A percentile compares a stretch with the other conserved stretches of the same genome.
Evolutionary conservation across 2,329 filamentous ascomycete species (phyloP).

Genomic region (Cladobotryum protrusum): DNA sequence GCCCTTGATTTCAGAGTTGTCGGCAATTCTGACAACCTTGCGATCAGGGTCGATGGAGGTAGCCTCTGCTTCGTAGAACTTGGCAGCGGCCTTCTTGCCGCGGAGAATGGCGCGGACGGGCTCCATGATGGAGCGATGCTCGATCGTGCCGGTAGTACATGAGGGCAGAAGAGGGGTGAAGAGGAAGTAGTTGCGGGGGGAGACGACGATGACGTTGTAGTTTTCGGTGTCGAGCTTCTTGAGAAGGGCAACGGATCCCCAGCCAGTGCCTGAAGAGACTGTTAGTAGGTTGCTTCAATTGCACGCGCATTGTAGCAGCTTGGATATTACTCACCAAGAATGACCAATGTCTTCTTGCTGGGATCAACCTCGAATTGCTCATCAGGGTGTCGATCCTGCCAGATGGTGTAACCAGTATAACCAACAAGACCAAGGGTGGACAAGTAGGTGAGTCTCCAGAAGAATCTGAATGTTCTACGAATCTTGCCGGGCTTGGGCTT

Average conservation of each 20-base stretch:
- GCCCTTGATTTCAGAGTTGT: slow-evolving; percentile 90
- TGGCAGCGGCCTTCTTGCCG: slow-evolving; percentile 87
- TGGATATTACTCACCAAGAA: slow-evolving; percentile 62
- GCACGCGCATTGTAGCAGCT: background rate
- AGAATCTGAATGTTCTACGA: slow-evolving; percentile 64
- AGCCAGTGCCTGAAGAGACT: slow-evolving; percentile 71
- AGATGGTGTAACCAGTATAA: slow-evolving; percentile 75
- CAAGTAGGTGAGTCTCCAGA: slow-evolving; percentile 78
- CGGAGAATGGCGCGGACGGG: slow-evolving; percentile 92
- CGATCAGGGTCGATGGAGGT: slow-evolving; percentile 91
- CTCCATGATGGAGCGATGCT: slow-evolving; percentile 99
- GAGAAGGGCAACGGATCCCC: slow-evolving; percentile 89
- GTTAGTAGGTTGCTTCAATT: slow-evolving; percentile 17
- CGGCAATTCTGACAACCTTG: slow-evolving; percentile 81
- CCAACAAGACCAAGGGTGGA: slow-evolving; percentile 62
- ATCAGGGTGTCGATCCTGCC: slow-evolving; percentile 70
- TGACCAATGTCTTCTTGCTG: slow-evolving; percentile 91
- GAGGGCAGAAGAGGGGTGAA: slow-evolving; percentile 97
- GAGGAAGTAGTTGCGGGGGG: slow-evolving; percentile 98
- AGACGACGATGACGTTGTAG: slow-evolving; percentile 98
- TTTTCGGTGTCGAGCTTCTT: slow-evolving; percentile 99
- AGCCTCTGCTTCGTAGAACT: slow-evolving; percentile 96
- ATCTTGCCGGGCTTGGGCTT: slow-evolving; percentile 54
- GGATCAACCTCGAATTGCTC: slow-evolving; percentile 77
- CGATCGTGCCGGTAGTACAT: slow-evolving; percentile 94